Conservation (phyloP, 129 eudicot genomes). For the Silybum marianum region DNA sequence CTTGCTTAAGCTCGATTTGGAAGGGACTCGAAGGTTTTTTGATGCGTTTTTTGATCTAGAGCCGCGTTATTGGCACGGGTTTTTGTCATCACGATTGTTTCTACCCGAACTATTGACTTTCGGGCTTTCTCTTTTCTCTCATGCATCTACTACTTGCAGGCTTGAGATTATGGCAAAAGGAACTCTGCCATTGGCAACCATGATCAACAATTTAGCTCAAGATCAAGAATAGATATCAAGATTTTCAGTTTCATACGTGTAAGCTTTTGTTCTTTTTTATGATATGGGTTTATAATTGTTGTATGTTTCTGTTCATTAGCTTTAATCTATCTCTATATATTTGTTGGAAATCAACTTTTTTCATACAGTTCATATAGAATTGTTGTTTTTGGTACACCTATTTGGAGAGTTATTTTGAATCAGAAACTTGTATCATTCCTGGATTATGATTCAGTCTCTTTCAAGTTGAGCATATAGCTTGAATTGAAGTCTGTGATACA, state of each 20-base stretch:
- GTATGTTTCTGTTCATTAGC: slow-evolving; percentile 15
- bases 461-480: neutral
- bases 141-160: slow-evolving; percentile 83
- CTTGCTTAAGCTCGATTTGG: slow-evolving; percentile 89
- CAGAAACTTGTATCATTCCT: neutral
- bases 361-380: slow-evolving; percentile 5
- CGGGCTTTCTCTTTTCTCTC: slow-evolving; percentile 82
- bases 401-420: neutral
- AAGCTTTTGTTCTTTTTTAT: slow-evolving; percentile 15
- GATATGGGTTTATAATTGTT: slow-evolving; percentile 11
- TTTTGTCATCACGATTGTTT: slow-evolving; percentile 90
- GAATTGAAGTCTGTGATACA: neutral
- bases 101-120: slow-evolving; percentile 82
- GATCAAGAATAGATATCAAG: slow-evolving; percentile 57
- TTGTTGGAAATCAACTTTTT: neutral
- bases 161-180: slow-evolving; percentile 97
- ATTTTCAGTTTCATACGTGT: slow-evolving; percentile 24
- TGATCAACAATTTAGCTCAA: slow-evolving; percentile 72
- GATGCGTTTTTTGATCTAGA: slow-evolving; percentile 93
- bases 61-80: slow-evolving; percentile 98
- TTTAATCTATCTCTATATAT: neutral
- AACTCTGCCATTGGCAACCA: slow-evolving; percentile 81
- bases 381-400: neutral
- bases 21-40: slow-evolving; percentile 87
- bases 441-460: no score